Conservation (phyloP, 2,329 filamentous ascomycete genomes). For the Emydomyces testavorans region DNA sequence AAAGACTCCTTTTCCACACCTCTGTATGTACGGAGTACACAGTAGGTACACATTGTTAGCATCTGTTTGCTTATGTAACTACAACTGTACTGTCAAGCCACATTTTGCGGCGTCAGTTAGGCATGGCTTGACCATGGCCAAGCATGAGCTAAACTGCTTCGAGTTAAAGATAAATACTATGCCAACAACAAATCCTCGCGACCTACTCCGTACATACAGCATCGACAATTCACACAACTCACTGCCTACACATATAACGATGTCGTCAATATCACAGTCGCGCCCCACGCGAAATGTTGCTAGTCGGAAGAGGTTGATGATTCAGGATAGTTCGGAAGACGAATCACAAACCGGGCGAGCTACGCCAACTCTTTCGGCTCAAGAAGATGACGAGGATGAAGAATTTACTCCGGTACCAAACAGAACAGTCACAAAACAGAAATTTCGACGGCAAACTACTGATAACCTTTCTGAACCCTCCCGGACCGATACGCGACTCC, state of each 20-base stretch:
- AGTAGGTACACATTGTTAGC: no score
- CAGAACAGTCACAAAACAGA: conserved; percentile 46
- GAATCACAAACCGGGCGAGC: conserved; percentile 42
- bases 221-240: neutral
- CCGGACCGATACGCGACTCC: conserved; percentile 20
- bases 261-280: conserved; percentile 34
- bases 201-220: neutral
- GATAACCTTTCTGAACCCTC: conserved; percentile 40
- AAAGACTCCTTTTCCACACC: no score
- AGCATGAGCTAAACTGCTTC: no score
- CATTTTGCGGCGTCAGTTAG: no score
- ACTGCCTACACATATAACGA: conserved; percentile 15
- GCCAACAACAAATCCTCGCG: conserved; percentile 9
- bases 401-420: conserved; percentile 68
- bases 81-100: no score
- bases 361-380: conserved; percentile 32
- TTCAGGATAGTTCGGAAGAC: conserved; percentile 70
- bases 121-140: no score
- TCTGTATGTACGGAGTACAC: no score
- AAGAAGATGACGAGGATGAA: conserved; percentile 54
- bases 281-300: conserved; percentile 50
- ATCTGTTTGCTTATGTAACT: no score
- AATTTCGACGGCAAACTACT: conserved; percentile 44
- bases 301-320: conserved; percentile 58
- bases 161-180: conserved; percentile 18